Evolutionary conservation across 495 filamentous ascomycete genomes (phyloP), one percentile per base, ranked within the genome.

Genomic region (Penicillium pulvis): DNA sequence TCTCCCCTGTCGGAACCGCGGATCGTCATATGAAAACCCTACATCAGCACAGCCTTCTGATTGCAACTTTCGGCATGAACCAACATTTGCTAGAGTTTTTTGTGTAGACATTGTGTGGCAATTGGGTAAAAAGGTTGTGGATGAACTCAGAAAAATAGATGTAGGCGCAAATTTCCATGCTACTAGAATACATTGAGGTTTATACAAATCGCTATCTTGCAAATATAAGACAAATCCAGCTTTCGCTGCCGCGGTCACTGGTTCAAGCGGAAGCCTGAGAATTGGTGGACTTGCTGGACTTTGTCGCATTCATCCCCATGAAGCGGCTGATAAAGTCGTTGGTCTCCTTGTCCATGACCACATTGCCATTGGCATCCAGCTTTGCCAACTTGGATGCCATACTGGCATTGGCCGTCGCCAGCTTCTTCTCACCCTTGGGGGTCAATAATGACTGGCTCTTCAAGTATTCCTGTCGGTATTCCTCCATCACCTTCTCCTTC

Each of bases 401-500:
- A 36, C 62, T 69, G 60, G 69, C 62, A n/a, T 65, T 65, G 43
- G 55, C 55, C 44, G 53, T 51, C 56, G 60, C 50, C 10, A 60
- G 64, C 19, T 57, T 55, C 20, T 63, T 56, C 52, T 80, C 74
- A 24, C 68, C 75, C 53, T 56, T 58, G 77, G 71, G 75, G 59
- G 67, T 84, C 73, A 76, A 68, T 73, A 77, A 76, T 68, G 73
- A 79, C 74, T 73, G 74, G 61, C 67, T 74, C 60, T 77, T 67
- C 60, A 81, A 75, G 69, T 82, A 78, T 74, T 85, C 83, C 68
- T 77, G 83, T 53, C 79, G 73, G 58, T 84, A 84, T 71, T 87
- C 83, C 61, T 79, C 74, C 63, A 77, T 66, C 58, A 83, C 76
- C 59, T 81, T 81, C 74, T 82, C 74, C 74, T 84, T 59, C 52